Evolutionary conservation across 371 early-diverging fungal species (phyloP).

Genomic region (Syncephalastrum contaminatum): DNA sequence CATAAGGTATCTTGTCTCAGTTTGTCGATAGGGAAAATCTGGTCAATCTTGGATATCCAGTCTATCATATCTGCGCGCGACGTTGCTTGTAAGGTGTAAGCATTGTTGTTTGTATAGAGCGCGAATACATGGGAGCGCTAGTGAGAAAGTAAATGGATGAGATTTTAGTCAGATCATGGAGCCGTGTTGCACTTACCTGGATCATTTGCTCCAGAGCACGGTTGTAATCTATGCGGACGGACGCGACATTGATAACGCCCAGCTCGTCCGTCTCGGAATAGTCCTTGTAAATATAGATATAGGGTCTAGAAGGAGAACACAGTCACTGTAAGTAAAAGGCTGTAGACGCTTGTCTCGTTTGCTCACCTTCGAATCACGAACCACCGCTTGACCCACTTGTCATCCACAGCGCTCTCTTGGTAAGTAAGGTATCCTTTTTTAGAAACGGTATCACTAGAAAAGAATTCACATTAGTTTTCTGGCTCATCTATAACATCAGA

Average conservation of each 20-base stretch:
- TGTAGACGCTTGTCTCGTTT: not conserved
- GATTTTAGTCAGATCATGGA: not conserved
- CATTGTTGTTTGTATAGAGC: conserved; percentile 76
- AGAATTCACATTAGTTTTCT: too few species aligned
- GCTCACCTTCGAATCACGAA: conserved; percentile 75
- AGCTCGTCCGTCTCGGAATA: conserved; percentile 68
- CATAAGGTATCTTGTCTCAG: conserved; percentile 18
- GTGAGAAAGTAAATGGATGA: conserved; percentile 5
- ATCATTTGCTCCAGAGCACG: conserved; percentile 66
- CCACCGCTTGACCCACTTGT: conserved; percentile 79
- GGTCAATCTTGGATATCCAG: conserved; percentile 79
- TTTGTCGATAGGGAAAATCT: conserved; percentile 53
- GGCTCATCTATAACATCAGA: too few species aligned
- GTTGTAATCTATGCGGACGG: conserved; percentile 73
- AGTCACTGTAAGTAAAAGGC: not conserved
- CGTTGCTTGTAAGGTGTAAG: conserved; percentile 74
- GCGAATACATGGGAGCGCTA: conserved; percentile 74
- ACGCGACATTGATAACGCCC: conserved; percentile 72
- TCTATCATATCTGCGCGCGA: conserved; percentile 68
- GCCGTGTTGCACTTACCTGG: conserved; percentile 35
- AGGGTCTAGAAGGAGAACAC: conserved; percentile 55
- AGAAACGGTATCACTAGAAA: conserved; percentile 54
- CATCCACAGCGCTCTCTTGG: conserved; percentile 59
- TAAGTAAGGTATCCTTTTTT: conserved; percentile 66
- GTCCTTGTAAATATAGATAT: conserved; percentile 74